Evolutionary conservation across 1,284 basidiomycete genomes (phyloP).

Genomic region (Ceratobasidium sp.): DNA sequence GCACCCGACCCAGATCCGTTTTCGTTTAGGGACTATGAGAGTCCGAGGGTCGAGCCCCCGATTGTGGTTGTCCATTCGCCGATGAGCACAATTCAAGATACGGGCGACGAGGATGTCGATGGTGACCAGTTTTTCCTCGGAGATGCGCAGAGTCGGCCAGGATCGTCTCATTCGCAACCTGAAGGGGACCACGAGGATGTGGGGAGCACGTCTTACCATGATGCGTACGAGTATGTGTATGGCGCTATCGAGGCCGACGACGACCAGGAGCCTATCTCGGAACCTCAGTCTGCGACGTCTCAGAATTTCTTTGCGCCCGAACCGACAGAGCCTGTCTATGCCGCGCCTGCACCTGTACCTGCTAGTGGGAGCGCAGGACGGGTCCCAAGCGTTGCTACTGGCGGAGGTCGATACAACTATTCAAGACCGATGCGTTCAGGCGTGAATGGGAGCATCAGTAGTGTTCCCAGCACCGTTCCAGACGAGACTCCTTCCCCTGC

Average conservation of each 20-base stretch:
- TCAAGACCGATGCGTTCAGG: slow-evolving; percentile 26
- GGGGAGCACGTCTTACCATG: slow-evolving; percentile 29
- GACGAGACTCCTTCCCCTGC: neutral
- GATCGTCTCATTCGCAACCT: neutral
- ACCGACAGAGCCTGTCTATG: neutral
- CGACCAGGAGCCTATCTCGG: neutral
- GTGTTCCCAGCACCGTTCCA: neutral
- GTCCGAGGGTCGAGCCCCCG: slow-evolving; percentile 34
- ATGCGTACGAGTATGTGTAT: slow-evolving; percentile 37
- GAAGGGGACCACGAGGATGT: slow-evolving; percentile 21
- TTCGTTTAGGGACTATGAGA: slow-evolving; percentile 37
- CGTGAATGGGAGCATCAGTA: slow-evolving; percentile 26
- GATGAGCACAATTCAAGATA: slow-evolving; percentile 36
- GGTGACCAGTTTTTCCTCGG: slow-evolving; percentile 30
- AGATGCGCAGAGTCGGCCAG: neutral
- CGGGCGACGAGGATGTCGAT: slow-evolving; percentile 34
- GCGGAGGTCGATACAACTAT: slow-evolving; percentile 29
- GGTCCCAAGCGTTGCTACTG: slow-evolving; percentile 12
- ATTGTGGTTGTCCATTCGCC: slow-evolving; percentile 36
- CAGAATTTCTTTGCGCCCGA: slow-evolving; percentile 12
- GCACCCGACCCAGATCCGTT: slow-evolving; percentile 35
- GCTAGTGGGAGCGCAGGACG: slow-evolving; percentile 3
- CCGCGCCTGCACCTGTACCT: neutral
- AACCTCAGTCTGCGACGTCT: slow-evolving; percentile 10
- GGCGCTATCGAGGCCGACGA: slow-evolving; percentile 34